Evolutionary conservation across 164 flowering plant species (phyloP), one percentile per base, ranked within the genome.

Genomic region (Stephania japonica): DNA sequence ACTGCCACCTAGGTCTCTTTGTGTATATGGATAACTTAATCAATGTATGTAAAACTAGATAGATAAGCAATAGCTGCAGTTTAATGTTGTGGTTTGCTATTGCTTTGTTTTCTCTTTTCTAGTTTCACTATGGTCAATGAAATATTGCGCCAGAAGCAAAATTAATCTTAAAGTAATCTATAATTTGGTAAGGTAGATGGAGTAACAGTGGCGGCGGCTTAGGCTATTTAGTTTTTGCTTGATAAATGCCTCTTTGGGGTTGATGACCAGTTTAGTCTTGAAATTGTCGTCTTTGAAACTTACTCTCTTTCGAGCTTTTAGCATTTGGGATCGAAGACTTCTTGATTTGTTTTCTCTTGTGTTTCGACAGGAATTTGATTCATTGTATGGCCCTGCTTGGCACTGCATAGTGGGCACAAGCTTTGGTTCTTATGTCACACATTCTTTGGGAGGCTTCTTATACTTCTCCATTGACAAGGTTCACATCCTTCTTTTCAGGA

Each of bases 401-500:
- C 97, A 93, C 76, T 93, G 97, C 88, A 88, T 94, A 4, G 97
- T 94, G 0, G 98, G 98, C 65, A 94, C 94, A 9, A 94, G 97
- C 86, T 94, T 94, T 70, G 97, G 98, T 14, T 94, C 98, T 3
- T 94, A 90, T 72, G 98, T 91, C 50, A 94, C 98, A 7, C 97
- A 94, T 85, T 90, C 96, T 66, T 27, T 79, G 0, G 98, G 98
- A 77, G 96, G 98, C 42, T 94, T 94, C 81, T 79, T 91, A 80
- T 94, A 94, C 79, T 94, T 94, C 82, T 92, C 96, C 14, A 89
- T 94, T 19, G 97, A 88, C 78, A 90, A 94, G 79, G 88, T 90
- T 80, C 87, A 94, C 78, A 77, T 91, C 79, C 96, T 94, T 77
- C 94, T 94, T 80, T 94, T 94, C 83, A 94, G 83, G 92, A 94